phyloP scores from a whole-genome alignment of 495 filamentous ascomycete genomes.

The Usnea hakonensis region DNA sequence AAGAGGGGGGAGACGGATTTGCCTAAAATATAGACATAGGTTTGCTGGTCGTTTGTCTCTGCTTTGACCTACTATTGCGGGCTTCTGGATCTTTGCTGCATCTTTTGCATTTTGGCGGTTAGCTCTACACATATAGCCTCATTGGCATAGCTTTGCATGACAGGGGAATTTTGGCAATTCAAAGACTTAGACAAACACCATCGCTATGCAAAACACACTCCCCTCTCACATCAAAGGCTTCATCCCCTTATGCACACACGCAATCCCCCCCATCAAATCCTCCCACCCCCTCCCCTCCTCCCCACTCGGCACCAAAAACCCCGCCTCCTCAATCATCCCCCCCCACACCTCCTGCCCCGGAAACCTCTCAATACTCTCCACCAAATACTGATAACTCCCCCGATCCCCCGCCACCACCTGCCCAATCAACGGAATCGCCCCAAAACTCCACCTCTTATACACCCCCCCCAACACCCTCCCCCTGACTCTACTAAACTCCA shows the following conservation, averaged over 20 bases:
- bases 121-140: background rate
- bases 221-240: conserved; percentile 54
- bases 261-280: conserved; percentile 84
- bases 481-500: conserved; percentile 85
- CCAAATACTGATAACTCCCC: conserved; percentile 95
- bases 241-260: conserved; percentile 92
- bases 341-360: conserved; percentile 76
- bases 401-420: conserved; percentile 91
- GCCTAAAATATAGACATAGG: background rate
- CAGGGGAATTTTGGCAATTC: background rate
- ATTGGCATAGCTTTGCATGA: background rate
- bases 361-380: conserved; percentile 94
- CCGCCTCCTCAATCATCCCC: conserved; percentile 80
- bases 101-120: background rate
- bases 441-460: conserved; percentile 95
- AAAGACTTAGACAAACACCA: background rate
- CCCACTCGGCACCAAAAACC: conserved; percentile 62
- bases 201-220: conserved; percentile 6
- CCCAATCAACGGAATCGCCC: conserved; percentile 87
- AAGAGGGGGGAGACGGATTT: background rate
- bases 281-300: conserved; percentile 62
- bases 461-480: conserved; percentile 67
- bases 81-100: background rate
- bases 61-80: background rate
- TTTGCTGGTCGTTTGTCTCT: background rate